phyloP scores from a whole-genome alignment of 257 asterid species.

The Rauvolfia tetraphylla region DNA sequence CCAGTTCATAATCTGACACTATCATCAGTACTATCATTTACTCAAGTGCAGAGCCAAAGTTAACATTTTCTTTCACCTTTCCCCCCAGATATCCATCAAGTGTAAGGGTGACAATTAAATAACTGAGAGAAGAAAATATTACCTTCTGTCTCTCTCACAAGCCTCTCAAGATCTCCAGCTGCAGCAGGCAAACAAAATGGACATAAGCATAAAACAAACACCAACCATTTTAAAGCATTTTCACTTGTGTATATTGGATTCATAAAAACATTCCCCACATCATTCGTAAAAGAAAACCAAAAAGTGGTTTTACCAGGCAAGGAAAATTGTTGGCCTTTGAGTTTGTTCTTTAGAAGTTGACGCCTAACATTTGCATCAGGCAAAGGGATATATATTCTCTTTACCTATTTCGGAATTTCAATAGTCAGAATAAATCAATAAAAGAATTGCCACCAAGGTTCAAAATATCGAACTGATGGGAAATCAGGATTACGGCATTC shows the following conservation, averaged over 20 bases:
- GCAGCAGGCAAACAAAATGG: constrained; percentile 30
- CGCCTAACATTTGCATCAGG: constrained; percentile 85
- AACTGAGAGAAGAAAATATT: constrained; percentile 15
- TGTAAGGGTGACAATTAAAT: background rate
- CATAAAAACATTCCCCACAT: background rate
- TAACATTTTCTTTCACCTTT: too few relatives aligned
- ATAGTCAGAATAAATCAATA: background rate
- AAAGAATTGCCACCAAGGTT: background rate
- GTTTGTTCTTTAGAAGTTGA: constrained; percentile 81
- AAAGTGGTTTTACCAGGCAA: constrained; percentile 67
- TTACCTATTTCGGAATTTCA: constrained; percentile 57
- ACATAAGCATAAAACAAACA: background rate
- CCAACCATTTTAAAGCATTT: too few relatives aligned
- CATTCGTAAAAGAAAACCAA: background rate
- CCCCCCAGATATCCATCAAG: background rate
- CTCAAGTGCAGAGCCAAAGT: background rate
- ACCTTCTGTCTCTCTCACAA: constrained; percentile 86
- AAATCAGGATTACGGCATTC: background rate
- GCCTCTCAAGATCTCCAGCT: constrained; percentile 80
- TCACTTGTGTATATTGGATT: background rate
- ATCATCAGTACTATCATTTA: background rate
- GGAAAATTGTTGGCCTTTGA: constrained; percentile 74
- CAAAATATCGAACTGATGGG: background rate
- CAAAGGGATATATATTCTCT: constrained; percentile 92
- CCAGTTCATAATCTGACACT: background rate